phyloP scores from a whole-genome alignment of 2,329 filamentous ascomycete species.

The Aspergillus neotritici region DNA sequence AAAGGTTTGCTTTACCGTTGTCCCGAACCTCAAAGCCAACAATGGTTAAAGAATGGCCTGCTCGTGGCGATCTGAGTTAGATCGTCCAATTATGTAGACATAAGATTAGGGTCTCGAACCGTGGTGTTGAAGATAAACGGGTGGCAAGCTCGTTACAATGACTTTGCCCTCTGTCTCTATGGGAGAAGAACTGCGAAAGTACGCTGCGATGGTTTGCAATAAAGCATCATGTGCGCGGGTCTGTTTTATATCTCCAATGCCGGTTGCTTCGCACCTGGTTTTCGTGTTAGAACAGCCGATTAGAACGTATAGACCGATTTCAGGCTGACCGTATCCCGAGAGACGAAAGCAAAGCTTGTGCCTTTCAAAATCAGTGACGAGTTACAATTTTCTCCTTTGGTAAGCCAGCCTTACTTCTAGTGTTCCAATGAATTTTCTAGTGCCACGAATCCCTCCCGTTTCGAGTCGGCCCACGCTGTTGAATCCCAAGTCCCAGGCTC shows the following conservation, averaged over 20 bases:
- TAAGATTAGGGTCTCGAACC: conserved; percentile 41
- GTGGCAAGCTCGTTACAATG: conserved; percentile 65
- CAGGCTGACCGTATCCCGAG: conserved; percentile 58
- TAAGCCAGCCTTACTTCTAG: conserved; percentile 59
- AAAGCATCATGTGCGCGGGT: conserved; percentile 47
- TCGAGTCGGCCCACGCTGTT: conserved; percentile 68
- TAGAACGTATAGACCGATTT: not conserved
- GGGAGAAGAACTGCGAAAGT: conserved; percentile 58
- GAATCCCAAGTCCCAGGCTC: conserved; percentile 80
- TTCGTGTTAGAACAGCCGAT: no score
- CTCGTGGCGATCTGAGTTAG: no score
- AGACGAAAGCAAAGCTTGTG: conserved; percentile 69
- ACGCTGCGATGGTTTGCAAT: conserved; percentile 66
- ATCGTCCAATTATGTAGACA: not conserved
- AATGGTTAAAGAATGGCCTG: conserved; percentile 84
- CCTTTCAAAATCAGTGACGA: conserved; percentile 44
- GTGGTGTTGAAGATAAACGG: conserved; percentile 84
- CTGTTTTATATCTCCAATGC: conserved; percentile 47
- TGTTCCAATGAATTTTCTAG: conserved; percentile 92
- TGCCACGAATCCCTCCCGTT: conserved; percentile 81
- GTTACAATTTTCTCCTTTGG: not conserved
- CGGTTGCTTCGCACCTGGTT: conserved; percentile 54
- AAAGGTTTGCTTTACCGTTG: conserved; percentile 61
- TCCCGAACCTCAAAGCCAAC: conserved; percentile 70
- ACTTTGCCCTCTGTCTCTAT: conserved; percentile 55